A percentile compares a stretch with the other conserved stretches of the same genome.
These are phyloP conservation scores for Calonectria pseudoturangicola DNA, from an alignment of 2,329 filamentous ascomycete genomes.

Conservation along the genomic window DNA sequence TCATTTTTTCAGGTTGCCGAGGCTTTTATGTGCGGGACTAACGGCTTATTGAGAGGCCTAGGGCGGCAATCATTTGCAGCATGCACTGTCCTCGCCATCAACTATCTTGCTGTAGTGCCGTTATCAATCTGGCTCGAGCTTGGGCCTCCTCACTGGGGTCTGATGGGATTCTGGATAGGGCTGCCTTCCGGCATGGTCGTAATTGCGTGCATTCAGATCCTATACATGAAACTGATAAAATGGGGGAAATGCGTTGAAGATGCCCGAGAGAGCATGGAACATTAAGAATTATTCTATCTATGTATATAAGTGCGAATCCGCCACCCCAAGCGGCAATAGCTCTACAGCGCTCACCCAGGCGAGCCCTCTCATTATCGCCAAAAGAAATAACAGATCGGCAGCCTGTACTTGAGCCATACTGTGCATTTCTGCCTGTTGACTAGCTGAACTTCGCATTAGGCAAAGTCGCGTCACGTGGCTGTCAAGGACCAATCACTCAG, in stretches of 20 bases:
- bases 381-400: too few species aligned
- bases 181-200: neutral
- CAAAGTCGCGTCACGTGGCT: too few species aligned
- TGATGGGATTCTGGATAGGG: conserved; percentile 10
- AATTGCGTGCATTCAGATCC: neutral
- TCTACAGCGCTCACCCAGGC: too few species aligned
- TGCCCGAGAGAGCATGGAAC: neutral
- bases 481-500: too few species aligned
- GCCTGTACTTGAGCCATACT: too few species aligned
- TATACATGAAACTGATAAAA: neutral
- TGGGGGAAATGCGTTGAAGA: neutral
- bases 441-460: too few species aligned
- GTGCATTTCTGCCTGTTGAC: too few species aligned
- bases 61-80: conserved; percentile 4
- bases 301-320: too few species aligned
- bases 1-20: conserved; percentile 1
- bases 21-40: conserved; percentile 4
- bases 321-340: too few species aligned
- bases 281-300: neutral
- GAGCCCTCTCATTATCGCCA: too few species aligned
- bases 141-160: neutral
- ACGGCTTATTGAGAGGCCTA: conserved; percentile 1
- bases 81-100: conserved; percentile 2
- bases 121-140: neutral
- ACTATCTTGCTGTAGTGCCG: conserved; percentile 3